phyloP scores from a whole-genome alignment of 306 rosid genomes.

The Ormosia emarginata region DNA sequence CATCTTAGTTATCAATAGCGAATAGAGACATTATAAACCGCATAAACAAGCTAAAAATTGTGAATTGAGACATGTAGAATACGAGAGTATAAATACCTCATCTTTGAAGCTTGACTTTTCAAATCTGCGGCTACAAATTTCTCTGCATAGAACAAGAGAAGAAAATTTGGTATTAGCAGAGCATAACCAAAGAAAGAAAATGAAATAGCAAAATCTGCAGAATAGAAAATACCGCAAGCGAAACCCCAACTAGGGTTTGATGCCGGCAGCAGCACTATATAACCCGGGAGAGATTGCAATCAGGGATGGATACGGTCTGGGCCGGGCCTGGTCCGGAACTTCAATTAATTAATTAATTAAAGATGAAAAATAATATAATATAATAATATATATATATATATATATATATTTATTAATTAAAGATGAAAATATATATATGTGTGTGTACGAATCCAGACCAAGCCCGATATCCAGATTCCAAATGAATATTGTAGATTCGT shows the following conservation, averaged over 20 bases:
- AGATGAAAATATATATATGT: too few species aligned
- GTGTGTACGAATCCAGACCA: too few species aligned
- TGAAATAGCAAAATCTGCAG: neutral
- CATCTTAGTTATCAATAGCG: neutral
- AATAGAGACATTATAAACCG: neutral
- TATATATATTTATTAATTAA: too few species aligned
- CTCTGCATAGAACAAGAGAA: neutral
- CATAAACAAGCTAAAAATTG: neutral
- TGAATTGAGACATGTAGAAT: neutral
- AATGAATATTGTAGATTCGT: too few species aligned
- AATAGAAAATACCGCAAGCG: slow-evolving; percentile 25
- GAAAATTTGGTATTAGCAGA: neutral
- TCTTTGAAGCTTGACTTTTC: slow-evolving; percentile 26
- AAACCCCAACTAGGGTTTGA: slow-evolving; percentile 27
- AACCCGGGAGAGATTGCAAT: too few species aligned
- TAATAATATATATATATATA: too few species aligned
- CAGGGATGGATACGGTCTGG: neutral
- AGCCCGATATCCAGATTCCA: too few species aligned
- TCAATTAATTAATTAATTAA: too few species aligned
- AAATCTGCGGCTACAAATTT: neutral
- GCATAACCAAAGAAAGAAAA: neutral
- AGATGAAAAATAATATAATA: too few species aligned
- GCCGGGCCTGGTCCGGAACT: neutral
- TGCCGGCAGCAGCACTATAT: too few species aligned
- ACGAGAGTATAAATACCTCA: slow-evolving; percentile 47